Evolutionary conservation across 169 alveolate genomes (phyloP), one percentile per base, ranked within the genome.

Genomic region (Eimeria falciformis): DNA sequence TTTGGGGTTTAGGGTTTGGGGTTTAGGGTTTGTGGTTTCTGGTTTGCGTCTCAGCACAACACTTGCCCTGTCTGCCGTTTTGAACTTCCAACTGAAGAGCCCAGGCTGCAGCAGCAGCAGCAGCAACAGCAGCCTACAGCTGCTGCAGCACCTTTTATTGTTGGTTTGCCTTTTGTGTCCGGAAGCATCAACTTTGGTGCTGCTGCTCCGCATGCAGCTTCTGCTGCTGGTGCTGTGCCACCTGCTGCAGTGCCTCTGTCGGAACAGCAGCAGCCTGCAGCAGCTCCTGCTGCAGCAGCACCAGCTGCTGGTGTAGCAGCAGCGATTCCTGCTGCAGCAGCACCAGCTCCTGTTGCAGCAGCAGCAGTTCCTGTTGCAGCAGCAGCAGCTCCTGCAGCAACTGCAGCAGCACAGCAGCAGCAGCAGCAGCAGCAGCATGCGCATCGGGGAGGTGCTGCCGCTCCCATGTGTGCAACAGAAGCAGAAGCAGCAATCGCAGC

Each of bases 41-140:
- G 62, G 7, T 50, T 50, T 50, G 62, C 14, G 62, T 14, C 14
- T 12, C 84, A 73, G 90, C 98, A 98, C 91, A 98, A 98, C 93
- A 96, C 99, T 33, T 98, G 99, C 66, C 99, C 99, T 17, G 98
- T 98, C 29, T 98, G 99, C 93, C 96, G 99, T 93, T 97, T 93
- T 91, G 99, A 98, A 90, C 96, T 98, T 83, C 98, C 99, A 1
- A 97, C 99, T 2, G 99, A 97, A 92, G n/a, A 50, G 14, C 62
- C 7, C n/a, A 7, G 14, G 14, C 62, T 11, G 62, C 62, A 98
- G 97, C 96, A 97, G 94, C 62, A 50, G 14, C 62, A 50, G 14
- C 62, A 50, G 62, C 62, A 50, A 50, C 62, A 50, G 62, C 62
- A 50, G 62, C n/a, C 62, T 11, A 50, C 62, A 50, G 62, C 62